A percentile compares a stretch with the other conserved stretches of the same genome.
Conservation (phyloP, 2,329 filamentous ascomycete species). For the Phoma herbarum region DNA sequence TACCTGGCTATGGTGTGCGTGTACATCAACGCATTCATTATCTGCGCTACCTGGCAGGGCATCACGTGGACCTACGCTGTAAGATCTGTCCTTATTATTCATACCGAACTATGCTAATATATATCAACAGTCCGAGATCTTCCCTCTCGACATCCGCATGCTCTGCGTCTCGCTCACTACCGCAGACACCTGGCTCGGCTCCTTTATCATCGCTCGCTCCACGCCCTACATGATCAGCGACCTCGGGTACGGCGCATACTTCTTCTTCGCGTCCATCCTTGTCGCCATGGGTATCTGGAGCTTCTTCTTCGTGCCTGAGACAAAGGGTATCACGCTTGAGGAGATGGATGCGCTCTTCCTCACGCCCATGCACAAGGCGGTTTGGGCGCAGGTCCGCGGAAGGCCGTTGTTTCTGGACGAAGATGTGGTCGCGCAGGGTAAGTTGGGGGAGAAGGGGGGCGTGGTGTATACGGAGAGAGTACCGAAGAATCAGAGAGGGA, state of each 20-base stretch:
- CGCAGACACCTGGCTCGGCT: constrained; percentile 52
- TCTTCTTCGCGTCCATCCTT: constrained; percentile 49
- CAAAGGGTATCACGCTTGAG: constrained; percentile 43
- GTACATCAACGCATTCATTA: constrained; percentile 64
- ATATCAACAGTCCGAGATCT: constrained; percentile 63
- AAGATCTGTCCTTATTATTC: no score
- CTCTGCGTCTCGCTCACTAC: constrained; percentile 52
- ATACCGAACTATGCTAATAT: no score
- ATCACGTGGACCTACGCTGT: constrained; percentile 57
- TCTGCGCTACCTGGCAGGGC: constrained; percentile 57
- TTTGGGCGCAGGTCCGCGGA: constrained; percentile 42
- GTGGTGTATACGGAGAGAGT: constrained; percentile 33
- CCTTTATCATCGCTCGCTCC: constrained; percentile 52
- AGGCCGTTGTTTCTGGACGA: constrained; percentile 30
- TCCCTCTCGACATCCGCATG: constrained; percentile 54
- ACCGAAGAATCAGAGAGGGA: constrained; percentile 6
- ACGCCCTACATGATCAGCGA: constrained; percentile 52
- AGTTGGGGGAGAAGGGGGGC: constrained; percentile 34
- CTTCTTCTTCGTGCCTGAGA: constrained; percentile 47
- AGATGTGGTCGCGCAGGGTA: constrained; percentile 26
- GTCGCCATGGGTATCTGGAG: constrained; percentile 44
- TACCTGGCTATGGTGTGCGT: constrained; percentile 64
- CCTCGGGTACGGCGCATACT: constrained; percentile 51
- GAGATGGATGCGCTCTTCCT: constrained; percentile 46
- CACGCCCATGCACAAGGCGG: constrained; percentile 40